Evolutionary conservation across 1,284 basidiomycete species (phyloP), one percentile per base, ranked within the genome.

Genomic region (Termitomyces sp.): DNA sequence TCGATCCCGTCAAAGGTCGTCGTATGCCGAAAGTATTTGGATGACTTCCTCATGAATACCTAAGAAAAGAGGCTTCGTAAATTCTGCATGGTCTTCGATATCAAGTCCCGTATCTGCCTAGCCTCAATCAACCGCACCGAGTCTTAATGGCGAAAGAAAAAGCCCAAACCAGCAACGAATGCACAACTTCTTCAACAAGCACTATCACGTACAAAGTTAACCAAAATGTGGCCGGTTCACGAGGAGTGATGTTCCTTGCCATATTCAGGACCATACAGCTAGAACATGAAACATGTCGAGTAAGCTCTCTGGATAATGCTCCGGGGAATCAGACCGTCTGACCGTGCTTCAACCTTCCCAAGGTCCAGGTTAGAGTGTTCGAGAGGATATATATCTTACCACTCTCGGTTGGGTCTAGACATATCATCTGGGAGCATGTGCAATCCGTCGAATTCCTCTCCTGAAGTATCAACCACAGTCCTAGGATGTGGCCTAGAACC

Each of bases 81-180:
- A 0, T 78, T 77, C 56, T 77, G 73, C 3, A 77, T 80, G 54
- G 54, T 83, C 82, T 66, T 83, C 82, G 42, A 83, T 30, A n/a
- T 40, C 24, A 12, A 41, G 3, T n/a, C 15, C 34, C 3, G 34
- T n/a, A 15, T n/a, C 5, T 36, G 2, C 15, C 6, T 36, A 0
- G 15, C 15, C 34, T 13, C 3, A 36, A 36, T 36, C 9, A 42
- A 34, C 24, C 24, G 24, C 24, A 24, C 24, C 24, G 24, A 24
- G 24, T 24, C 24, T 15, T 21, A 45, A 21, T 36, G 44, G 8
- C 33, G 39, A 40, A 46, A 34, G 30, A 19, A 51, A 46, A 45
- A 9, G 7, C 49, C 62, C 62, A 44, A 50, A 77, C 76, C 48
- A 75, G 65, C 55, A 78, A 67, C 1, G 80, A 78, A 63, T 82